phyloP scores from a whole-genome alignment of 169 alveolate genomes.

The Theileria sp. region DNA sequence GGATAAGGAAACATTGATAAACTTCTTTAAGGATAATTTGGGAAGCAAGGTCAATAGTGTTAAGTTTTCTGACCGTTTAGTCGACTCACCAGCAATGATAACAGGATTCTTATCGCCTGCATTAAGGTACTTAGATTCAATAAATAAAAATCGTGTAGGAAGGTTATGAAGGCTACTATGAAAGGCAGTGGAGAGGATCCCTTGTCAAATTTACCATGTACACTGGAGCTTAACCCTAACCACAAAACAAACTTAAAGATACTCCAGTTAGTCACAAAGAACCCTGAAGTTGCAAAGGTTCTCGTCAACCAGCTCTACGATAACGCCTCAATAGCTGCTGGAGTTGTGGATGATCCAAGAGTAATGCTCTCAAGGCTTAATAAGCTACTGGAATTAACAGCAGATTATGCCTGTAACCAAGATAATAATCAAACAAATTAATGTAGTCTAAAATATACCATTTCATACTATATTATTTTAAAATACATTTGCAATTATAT shows the following conservation, averaged over 20 bases:
- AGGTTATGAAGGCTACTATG: conserved; percentile 81
- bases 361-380: conserved; percentile 80
- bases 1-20: not conserved
- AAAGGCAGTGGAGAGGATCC: conserved; percentile 69
- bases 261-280: conserved; percentile 68
- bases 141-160: conserved; percentile 25
- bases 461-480: not conserved
- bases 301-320: conserved; percentile 80
- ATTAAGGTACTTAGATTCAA: conserved; percentile 47
- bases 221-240: conserved; percentile 82
- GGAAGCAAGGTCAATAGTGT: conserved; percentile 78
- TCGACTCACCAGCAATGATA: conserved; percentile 86
- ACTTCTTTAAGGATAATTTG: conserved; percentile 57
- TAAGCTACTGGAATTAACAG: conserved; percentile 75
- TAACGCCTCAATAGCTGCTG: conserved; percentile 90
- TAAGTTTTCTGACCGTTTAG: conserved; percentile 85
- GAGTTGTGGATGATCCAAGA: conserved; percentile 89
- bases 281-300: conserved; percentile 76
- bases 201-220: conserved; percentile 74
- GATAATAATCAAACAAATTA: conserved; percentile 14
- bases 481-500: not conserved
- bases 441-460: not conserved
- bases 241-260: conserved; percentile 72
- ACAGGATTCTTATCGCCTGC: conserved; percentile 85
- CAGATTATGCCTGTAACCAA: conserved; percentile 76